These are phyloP conservation scores for Lagerstroemia speciosa DNA, from an alignment of 345 rosid species.

Conservation along the genomic window DNA sequence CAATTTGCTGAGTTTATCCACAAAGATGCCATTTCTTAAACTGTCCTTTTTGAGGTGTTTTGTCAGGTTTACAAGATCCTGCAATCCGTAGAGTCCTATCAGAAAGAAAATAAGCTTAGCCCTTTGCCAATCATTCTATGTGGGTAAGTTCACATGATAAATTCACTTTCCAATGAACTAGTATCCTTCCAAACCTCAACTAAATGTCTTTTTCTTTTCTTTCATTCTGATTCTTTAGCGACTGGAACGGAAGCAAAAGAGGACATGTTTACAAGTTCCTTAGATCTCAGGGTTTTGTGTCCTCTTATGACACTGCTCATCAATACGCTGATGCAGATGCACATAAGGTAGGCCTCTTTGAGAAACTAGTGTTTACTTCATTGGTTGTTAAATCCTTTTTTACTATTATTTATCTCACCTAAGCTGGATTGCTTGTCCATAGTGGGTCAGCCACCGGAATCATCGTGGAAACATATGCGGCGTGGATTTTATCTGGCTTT, in stretches of 20 bases:
- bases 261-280: slow-evolving; percentile 94
- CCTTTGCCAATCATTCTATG: slow-evolving; percentile 68
- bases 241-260: slow-evolving; percentile 98
- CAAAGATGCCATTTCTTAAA: slow-evolving; percentile 1
- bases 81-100: slow-evolving; percentile 62
- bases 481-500: slow-evolving; percentile 96
- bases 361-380: neutral
- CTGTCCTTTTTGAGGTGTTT: neutral
- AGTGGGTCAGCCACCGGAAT: slow-evolving; percentile 98
- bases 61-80: slow-evolving; percentile 77
- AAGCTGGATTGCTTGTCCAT: slow-evolving; percentile 12
- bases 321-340: slow-evolving; percentile 89
- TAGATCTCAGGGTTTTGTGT: slow-evolving; percentile 86
- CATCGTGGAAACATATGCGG: slow-evolving; percentile 97
- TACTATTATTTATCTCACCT: neutral
- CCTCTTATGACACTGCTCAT: slow-evolving; percentile 89
- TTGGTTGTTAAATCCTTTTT: neutral
- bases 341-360: slow-evolving; percentile 61
- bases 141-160: slow-evolving; percentile 41
- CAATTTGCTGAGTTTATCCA: neutral
- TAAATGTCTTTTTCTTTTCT: neutral
- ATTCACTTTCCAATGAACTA: neutral
- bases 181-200: neutral
- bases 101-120: slow-evolving; percentile 51
- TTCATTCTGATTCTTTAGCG: slow-evolving; percentile 34